Evolutionary conservation across 495 filamentous ascomycete genomes (phyloP), one percentile per base, ranked within the genome.

Genomic region (Recurvomyces mirabilis): DNA sequence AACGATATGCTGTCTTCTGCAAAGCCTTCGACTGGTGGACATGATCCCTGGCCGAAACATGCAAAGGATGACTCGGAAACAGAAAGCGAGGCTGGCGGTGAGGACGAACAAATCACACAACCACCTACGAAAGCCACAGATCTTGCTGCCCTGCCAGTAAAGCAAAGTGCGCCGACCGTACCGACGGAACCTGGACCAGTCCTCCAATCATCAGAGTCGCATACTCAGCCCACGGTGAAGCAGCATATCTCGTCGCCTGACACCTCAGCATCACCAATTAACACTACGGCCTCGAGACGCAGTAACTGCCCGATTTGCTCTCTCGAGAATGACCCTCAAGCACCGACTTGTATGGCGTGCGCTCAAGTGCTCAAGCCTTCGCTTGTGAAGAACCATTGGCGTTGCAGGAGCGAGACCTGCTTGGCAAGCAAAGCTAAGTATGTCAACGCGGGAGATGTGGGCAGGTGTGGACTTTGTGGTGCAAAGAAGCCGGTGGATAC

Each of bases 381-480:
- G 11, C 67, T 65, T 31, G 62, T 77, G 23, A 56, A 64, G 2
- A 51, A 63, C 21, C 60, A 70, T 17, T 86, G 82, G 82, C 64
- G 63, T 24, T 86, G 82, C 53, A 54, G 51, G 15, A 75, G 71
- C 54, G 50, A 53, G 12, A 51, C 60, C 2, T 84, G 81, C 54
- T 53, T 57, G 41, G 71, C 64, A n/a, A n/a, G n/a, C n/a, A n/a
- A n/a, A 23, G 68, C 63, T 23, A 23, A 52, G 7, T 86, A 83
- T 56, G 44, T 74, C 35, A 87, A 86, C 52, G 67, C 78, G 2
- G 69, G 67, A 1, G 80, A 84, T 56, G 73, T 65, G 23, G 78
- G 73, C 13, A 52, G 75, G 6, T 87, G 82, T 55, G 80, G 78
- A 15, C 60, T 80, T 19, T 87, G 82, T 55, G 77, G 79, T 13